Conservation (phyloP, 805 yeast genomes). For the Diddensiella transvaalensis region DNA sequence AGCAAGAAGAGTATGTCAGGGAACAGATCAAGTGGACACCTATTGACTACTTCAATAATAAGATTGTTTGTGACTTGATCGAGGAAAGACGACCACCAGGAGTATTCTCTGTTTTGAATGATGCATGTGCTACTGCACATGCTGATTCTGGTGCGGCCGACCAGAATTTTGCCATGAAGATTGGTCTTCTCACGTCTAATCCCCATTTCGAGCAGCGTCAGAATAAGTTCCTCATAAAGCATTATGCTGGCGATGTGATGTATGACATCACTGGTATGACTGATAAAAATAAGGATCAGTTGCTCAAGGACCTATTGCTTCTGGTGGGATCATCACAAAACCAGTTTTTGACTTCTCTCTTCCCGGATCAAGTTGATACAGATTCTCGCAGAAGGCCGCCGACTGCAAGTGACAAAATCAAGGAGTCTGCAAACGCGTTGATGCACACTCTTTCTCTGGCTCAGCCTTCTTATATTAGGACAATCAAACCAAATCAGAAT, state of each 20-base stretch:
- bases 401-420: slow-evolving; percentile 94
- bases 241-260: slow-evolving; percentile 98
- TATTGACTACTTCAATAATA: slow-evolving; percentile 91
- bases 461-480: slow-evolving; percentile 95
- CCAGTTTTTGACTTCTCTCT: slow-evolving; percentile 53
- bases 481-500: slow-evolving; percentile 94
- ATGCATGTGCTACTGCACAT: slow-evolving; percentile 96
- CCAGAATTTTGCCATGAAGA: slow-evolving; percentile 88
- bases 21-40: slow-evolving; percentile 98
- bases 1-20: slow-evolving; percentile 94
- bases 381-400: slow-evolving; percentile 83
- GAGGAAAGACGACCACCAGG: slow-evolving; percentile 96
- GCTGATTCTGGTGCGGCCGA: slow-evolving; percentile 97
- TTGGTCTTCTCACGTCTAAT: slow-evolving; percentile 76
- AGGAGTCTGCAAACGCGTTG: slow-evolving; percentile 81
- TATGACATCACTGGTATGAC: slow-evolving; percentile 89
- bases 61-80: slow-evolving; percentile 93
- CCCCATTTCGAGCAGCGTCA: slow-evolving; percentile 88
- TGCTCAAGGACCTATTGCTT: slow-evolving; percentile 83
- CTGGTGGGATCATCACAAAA: slow-evolving; percentile 70
- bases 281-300: slow-evolving; percentile 92
- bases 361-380: slow-evolving; percentile 57
- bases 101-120: slow-evolving; percentile 91
- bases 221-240: slow-evolving; percentile 84
- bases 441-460: slow-evolving; percentile 86